These are phyloP conservation scores for Rhodotorula glutinis DNA, from an alignment of 1,284 basidiomycete species.

Conservation along the genomic window DNA sequence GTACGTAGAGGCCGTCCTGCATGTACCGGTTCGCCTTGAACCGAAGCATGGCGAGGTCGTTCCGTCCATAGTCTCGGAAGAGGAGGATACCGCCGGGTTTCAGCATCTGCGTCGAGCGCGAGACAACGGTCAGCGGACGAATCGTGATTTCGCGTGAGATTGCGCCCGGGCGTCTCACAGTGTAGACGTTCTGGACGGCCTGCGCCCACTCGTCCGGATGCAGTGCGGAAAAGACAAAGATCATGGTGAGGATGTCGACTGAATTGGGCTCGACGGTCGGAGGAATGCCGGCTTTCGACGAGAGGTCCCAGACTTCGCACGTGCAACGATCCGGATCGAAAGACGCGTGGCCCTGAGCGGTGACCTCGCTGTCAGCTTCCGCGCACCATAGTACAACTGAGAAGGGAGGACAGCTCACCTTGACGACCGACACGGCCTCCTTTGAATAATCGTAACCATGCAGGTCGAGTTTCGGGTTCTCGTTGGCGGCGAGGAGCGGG, in stretches of 20 bases:
- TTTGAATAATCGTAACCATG: conserved; percentile 88
- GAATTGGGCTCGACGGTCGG: conserved; percentile 58
- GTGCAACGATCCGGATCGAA: conserved; percentile 67
- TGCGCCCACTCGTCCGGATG: conserved; percentile 88
- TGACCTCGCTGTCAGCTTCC: not conserved
- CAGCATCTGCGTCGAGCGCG: conserved; percentile 62
- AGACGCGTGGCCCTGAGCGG: conserved; percentile 61
- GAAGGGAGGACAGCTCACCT: conserved; percentile 53
- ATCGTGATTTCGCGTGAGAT: too few species aligned
- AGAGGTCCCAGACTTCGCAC: conserved; percentile 88
- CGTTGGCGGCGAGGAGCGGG: conserved; percentile 74
- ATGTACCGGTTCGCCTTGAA: conserved; percentile 79
- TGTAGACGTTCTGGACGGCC: conserved; percentile 79
- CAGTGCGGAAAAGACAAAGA: conserved; percentile 91
- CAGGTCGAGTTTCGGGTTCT: conserved; percentile 71
- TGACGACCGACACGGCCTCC: conserved; percentile 86
- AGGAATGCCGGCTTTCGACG: conserved; percentile 63
- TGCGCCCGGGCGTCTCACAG: conserved; percentile 52
- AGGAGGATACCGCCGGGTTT: conserved; percentile 83
- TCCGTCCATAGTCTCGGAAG: conserved; percentile 89
- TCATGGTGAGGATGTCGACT: conserved; percentile 84
- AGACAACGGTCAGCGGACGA: not conserved
- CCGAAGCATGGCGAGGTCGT: conserved; percentile 89
- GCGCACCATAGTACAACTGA: not conserved
- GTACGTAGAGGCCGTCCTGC: conserved; percentile 86